Evolutionary conservation across 306 rosid genomes (phyloP).

Genomic region (Neltuma alba): DNA sequence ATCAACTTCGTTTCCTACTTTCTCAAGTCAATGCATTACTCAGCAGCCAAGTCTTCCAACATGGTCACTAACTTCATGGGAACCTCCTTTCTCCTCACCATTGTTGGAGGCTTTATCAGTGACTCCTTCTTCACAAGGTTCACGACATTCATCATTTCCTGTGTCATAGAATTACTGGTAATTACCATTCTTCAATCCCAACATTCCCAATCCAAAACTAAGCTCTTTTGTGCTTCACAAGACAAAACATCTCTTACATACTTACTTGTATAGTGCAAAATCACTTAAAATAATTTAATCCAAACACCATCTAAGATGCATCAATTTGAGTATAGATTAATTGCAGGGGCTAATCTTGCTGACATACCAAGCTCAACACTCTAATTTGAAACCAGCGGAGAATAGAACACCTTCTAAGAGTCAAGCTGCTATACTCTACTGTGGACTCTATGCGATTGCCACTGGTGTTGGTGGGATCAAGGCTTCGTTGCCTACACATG

Average conservation of each 20-base stretch:
- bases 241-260: too few species aligned
- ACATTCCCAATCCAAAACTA: neutral
- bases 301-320: too few species aligned
- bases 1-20: slow-evolving; percentile 38
- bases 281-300: too few species aligned
- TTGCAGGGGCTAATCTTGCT: slow-evolving; percentile 39
- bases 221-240: too few species aligned
- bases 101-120: slow-evolving; percentile 47
- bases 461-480: slow-evolving; percentile 40
- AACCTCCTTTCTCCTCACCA: slow-evolving; percentile 39
- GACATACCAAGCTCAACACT: slow-evolving; percentile 40
- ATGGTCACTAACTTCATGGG: slow-evolving; percentile 54
- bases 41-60: slow-evolving; percentile 42
- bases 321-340: too few species aligned
- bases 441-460: slow-evolving; percentile 43
- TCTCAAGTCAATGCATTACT: slow-evolving; percentile 44
- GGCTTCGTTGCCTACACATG: slow-evolving; percentile 48
- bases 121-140: slow-evolving; percentile 49
- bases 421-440: slow-evolving; percentile 35
- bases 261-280: too few species aligned
- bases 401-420: neutral
- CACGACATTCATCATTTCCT: slow-evolving; percentile 34
- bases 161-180: neutral
- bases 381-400: slow-evolving; percentile 2
- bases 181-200: neutral